A percentile compares a stretch with the other conserved stretches of the same genome.
Conservation (phyloP, 768 basidiomycete species). For the Tricholomella constricta region DNA sequence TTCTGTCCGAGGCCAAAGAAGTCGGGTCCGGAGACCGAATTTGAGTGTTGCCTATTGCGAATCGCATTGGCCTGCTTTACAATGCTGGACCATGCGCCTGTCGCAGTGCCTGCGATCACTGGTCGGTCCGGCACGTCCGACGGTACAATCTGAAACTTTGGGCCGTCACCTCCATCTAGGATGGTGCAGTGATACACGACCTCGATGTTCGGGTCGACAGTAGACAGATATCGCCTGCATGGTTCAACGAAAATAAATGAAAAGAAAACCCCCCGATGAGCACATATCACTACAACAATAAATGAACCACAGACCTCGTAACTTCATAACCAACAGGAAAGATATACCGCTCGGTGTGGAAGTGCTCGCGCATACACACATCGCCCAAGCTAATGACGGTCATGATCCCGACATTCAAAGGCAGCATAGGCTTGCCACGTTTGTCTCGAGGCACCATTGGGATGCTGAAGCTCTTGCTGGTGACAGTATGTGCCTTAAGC, state of each 20-base stretch:
- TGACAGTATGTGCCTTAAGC: slow-evolving; percentile 79
- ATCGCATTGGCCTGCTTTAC: slow-evolving; percentile 82
- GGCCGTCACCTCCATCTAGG: slow-evolving; percentile 81
- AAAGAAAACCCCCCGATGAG: background rate
- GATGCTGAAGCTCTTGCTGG: slow-evolving; percentile 74
- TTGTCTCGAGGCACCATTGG: slow-evolving; percentile 80
- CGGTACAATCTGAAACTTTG: slow-evolving; percentile 83
- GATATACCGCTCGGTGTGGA: slow-evolving; percentile 86
- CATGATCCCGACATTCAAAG: slow-evolving; percentile 86
- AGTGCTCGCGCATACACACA: slow-evolving; percentile 81
- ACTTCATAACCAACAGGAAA: slow-evolving; percentile 89
- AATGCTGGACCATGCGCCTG: slow-evolving; percentile 84
- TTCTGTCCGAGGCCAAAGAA: slow-evolving; percentile 88
- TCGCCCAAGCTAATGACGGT: slow-evolving; percentile 74
- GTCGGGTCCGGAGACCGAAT: slow-evolving; percentile 87
- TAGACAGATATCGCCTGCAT: slow-evolving; percentile 75
- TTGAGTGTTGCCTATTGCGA: slow-evolving; percentile 80
- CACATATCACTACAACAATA: background rate
- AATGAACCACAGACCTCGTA: slow-evolving; percentile 53
- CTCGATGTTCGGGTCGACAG: slow-evolving; percentile 62
- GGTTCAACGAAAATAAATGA: slow-evolving; percentile 7
- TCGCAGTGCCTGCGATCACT: slow-evolving; percentile 84
- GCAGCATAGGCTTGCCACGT: slow-evolving; percentile 68
- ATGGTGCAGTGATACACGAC: slow-evolving; percentile 84
- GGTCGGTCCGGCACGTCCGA: slow-evolving; percentile 70